These are phyloP conservation scores for Ceratobasidium sp. DNA, from an alignment of 1,284 basidiomycete genomes.

Conservation along the genomic window DNA sequence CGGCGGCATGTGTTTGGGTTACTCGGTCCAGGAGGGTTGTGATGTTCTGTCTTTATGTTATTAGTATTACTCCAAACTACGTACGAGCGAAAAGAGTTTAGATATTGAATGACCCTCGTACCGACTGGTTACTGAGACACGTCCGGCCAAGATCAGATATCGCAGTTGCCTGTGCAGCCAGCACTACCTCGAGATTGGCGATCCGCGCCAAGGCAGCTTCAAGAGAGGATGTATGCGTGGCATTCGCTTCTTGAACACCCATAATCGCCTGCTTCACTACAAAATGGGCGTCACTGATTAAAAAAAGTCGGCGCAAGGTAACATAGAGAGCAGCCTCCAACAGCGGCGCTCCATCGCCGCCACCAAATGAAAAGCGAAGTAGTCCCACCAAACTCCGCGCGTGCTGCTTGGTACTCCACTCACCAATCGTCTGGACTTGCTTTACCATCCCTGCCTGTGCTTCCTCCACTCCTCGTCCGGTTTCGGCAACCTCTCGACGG, in stretches of 20 bases:
- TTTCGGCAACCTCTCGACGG: constrained; percentile 23
- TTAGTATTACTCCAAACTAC: neutral
- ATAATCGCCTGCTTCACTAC: constrained; percentile 16
- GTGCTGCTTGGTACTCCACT: neutral
- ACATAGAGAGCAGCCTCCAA: too few relatives aligned
- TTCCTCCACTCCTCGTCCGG: constrained; percentile 20
- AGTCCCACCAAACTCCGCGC: too few relatives aligned
- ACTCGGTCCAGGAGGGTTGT: neutral
- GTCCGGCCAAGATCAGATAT: neutral
- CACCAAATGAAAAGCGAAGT: neutral
- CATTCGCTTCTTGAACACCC: neutral
- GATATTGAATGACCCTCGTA: neutral
- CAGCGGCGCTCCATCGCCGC: too few relatives aligned
- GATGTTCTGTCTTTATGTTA: neutral
- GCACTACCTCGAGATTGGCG: constrained; percentile 18
- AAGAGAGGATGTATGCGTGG: constrained; percentile 39
- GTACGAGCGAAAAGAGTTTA: neutral
- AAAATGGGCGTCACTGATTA: too few relatives aligned
- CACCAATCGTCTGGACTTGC: constrained; percentile 1
- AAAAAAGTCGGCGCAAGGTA: too few relatives aligned
- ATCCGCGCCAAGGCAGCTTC: constrained; percentile 6
- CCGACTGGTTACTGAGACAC: constrained; percentile 14
- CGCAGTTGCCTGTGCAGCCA: constrained; percentile 6
- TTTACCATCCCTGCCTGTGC: constrained; percentile 7
- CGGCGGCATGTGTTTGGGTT: constrained; percentile 15